Conservation (phyloP, 2,329 filamentous ascomycete genomes). For the Juglanconis juglandina region DNA sequence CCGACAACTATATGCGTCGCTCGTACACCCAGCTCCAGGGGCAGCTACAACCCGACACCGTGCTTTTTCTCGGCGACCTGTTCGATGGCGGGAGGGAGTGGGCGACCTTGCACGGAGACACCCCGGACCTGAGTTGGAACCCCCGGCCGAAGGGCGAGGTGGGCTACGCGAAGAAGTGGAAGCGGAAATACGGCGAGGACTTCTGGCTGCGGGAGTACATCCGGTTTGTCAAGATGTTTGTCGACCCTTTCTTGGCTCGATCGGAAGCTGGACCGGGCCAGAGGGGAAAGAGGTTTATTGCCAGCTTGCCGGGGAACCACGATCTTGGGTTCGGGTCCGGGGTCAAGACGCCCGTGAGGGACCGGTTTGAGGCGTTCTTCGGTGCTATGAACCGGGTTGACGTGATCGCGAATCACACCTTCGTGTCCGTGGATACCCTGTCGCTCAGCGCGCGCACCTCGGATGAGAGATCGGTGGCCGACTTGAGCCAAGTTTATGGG, state of each 20-base stretch:
- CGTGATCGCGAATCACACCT: constrained; percentile 89
- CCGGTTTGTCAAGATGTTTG: constrained; percentile 83
- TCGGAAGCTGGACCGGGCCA: constrained; percentile 54
- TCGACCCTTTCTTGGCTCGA: constrained; percentile 60
- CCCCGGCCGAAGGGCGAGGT: constrained; percentile 51
- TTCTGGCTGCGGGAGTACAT: constrained; percentile 87
- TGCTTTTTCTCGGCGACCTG: constrained; percentile 89
- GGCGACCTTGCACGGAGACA: constrained; percentile 65
- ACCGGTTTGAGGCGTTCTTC: constrained; percentile 84
- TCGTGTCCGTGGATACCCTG: constrained; percentile 86
- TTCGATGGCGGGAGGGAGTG: constrained; percentile 97
- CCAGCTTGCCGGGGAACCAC: constrained; percentile 89
- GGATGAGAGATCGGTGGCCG: constrained; percentile 46
- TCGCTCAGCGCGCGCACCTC: constrained; percentile 73
- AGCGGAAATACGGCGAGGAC: constrained; percentile 70
- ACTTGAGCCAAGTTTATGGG: constrained; percentile 64
- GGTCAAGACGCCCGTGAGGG: constrained; percentile 73
- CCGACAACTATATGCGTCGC: constrained; percentile 85
- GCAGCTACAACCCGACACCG: constrained; percentile 74
- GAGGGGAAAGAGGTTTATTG: constrained; percentile 72
- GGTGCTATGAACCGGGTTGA: constrained; percentile 89
- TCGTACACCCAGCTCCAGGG: constrained; percentile 77
- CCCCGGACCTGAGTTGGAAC: constrained; percentile 57
- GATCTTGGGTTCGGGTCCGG: constrained; percentile 88
- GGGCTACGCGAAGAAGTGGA: constrained; percentile 61